A percentile compares a stretch with the other conserved stretches of the same genome.
phyloP scores from a whole-genome alignment of 129 eudicot genomes.

The Flaveria ramosissima region DNA sequence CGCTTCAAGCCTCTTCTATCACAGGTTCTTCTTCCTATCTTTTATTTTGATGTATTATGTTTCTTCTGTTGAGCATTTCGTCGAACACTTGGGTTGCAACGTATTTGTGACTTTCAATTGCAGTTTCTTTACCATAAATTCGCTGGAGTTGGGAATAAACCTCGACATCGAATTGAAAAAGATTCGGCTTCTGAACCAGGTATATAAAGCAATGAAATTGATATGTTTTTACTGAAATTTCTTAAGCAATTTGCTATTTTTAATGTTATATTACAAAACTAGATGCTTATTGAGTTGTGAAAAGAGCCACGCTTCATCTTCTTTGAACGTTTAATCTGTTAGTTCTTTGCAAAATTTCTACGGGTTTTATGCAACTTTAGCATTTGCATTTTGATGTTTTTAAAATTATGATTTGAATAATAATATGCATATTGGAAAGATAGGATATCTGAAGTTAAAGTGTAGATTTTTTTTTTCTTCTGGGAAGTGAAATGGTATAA shows the following conservation, averaged over 20 bases:
- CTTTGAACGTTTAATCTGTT: background rate
- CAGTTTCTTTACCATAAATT: conserved; percentile 43
- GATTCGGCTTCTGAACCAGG: conserved; percentile 29
- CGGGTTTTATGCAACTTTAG: background rate
- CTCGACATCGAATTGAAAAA: conserved; percentile 22
- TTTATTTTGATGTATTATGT: background rate
- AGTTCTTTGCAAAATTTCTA: background rate
- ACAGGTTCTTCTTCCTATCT: conserved; percentile 44
- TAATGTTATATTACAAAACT: background rate
- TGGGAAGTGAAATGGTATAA: conserved; percentile 1
- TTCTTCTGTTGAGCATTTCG: conserved; percentile 36
- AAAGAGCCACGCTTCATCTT: too few relatives aligned
- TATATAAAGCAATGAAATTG: conserved; percentile 11
- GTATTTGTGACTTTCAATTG: background rate
- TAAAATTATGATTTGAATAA: background rate
- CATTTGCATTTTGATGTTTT: conserved; percentile 13
- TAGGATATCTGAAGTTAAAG: background rate
- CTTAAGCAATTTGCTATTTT: background rate
- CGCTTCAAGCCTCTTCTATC: conserved; percentile 46
- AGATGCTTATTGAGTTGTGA: background rate
- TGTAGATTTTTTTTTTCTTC: background rate
- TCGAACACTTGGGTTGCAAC: conserved; percentile 45
- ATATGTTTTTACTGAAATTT: background rate
- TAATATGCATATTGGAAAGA: background rate
- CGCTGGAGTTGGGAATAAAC: conserved; percentile 31